Conservation (phyloP, 371 early-diverging fungal species). For the Mortierella sp. region DNA sequence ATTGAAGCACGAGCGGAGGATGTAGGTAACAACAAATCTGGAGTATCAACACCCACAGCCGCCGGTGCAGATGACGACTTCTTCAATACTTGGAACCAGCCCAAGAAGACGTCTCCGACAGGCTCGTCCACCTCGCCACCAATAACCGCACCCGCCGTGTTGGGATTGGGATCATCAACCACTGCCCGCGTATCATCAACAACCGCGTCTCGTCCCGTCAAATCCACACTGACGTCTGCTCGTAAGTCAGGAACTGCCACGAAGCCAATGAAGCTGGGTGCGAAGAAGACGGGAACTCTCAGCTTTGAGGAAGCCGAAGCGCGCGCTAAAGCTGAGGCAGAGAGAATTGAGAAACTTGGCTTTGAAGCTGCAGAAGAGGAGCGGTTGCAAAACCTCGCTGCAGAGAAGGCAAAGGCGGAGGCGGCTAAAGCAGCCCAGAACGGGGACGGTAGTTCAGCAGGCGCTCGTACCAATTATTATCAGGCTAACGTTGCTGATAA, state of each 20-base stretch:
- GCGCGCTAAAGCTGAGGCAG: constrained; percentile 83
- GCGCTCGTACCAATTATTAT: constrained; percentile 31
- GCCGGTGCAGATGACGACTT: constrained; percentile 44
- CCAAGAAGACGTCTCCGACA: constrained; percentile 26
- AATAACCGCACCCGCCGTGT: constrained; percentile 16
- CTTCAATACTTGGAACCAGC: constrained; percentile 51
- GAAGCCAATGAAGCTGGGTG: constrained; percentile 82
- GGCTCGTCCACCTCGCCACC: constrained; percentile 14
- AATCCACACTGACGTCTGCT: constrained; percentile 51
- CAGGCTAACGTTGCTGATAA: constrained; percentile 40
- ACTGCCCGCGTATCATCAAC: constrained; percentile 23
- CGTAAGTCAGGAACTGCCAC: constrained; percentile 57
- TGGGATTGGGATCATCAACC: constrained; percentile 40
- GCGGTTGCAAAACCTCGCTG: constrained; percentile 25
- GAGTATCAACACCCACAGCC: constrained; percentile 12
- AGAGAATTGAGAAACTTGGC: constrained; percentile 76
- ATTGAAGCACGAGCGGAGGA: constrained; percentile 22
- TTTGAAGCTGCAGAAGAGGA: constrained; percentile 76
- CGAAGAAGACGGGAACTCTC: constrained; percentile 80
- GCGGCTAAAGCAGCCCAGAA: background rate
- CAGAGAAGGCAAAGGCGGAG: constrained; percentile 31
- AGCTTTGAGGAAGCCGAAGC: constrained; percentile 94
- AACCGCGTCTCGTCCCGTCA: constrained; percentile 38
- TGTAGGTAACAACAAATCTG: constrained; percentile 11
- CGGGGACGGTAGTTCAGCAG: constrained; percentile 3